Evolutionary conservation across 1,139 yeast species (phyloP).

Genomic region (Kodamaea arcana): DNA sequence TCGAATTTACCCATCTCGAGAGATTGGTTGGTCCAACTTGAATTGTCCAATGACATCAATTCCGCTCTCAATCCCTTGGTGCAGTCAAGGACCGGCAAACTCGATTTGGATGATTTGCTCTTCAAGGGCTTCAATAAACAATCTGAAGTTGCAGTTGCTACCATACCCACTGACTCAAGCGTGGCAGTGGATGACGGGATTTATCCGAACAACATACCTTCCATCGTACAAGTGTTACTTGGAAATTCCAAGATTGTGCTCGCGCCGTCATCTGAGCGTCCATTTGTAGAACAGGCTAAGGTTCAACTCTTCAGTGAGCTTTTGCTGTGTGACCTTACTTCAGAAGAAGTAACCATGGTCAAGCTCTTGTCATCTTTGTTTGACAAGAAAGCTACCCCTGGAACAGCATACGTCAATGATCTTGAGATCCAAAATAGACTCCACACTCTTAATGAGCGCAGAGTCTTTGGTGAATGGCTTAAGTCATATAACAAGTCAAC

Average conservation of each 20-base stretch:
- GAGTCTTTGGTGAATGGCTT: slow-evolving; percentile 42
- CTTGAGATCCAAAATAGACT: slow-evolving; percentile 20
- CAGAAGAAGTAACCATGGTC: slow-evolving; percentile 25
- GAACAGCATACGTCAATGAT: slow-evolving; percentile 19
- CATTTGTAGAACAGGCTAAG: slow-evolving; percentile 18
- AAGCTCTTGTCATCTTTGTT: slow-evolving; percentile 55
- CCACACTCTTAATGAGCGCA: slow-evolving; percentile 30
- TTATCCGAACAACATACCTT: slow-evolving; percentile 18
- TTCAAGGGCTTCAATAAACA: slow-evolving; percentile 48
- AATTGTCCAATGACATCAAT: slow-evolving; percentile 49
- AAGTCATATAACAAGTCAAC: slow-evolving; percentile 18
- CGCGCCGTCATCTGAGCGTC: slow-evolving; percentile 19
- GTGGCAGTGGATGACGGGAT: slow-evolving; percentile 16
- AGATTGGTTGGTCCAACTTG: slow-evolving; percentile 64
- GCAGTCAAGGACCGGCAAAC: slow-evolving; percentile 16
- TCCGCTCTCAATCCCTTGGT: slow-evolving; percentile 42
- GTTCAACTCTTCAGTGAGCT: slow-evolving; percentile 25
- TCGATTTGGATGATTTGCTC: slow-evolving; percentile 45
- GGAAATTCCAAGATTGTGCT: slow-evolving; percentile 14
- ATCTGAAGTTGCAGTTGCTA: slow-evolving; percentile 17
- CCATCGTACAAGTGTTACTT: slow-evolving; percentile 19
- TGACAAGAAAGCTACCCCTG: slow-evolving; percentile 29
- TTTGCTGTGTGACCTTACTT: slow-evolving; percentile 10
- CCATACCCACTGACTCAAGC: slow-evolving; percentile 11
- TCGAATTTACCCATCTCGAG: slow-evolving; percentile 47